Base-by-base conservation (phyloP, 2,329 filamentous ascomycete genomes). In the Teratosphaeria epicoccoides region DNA sequence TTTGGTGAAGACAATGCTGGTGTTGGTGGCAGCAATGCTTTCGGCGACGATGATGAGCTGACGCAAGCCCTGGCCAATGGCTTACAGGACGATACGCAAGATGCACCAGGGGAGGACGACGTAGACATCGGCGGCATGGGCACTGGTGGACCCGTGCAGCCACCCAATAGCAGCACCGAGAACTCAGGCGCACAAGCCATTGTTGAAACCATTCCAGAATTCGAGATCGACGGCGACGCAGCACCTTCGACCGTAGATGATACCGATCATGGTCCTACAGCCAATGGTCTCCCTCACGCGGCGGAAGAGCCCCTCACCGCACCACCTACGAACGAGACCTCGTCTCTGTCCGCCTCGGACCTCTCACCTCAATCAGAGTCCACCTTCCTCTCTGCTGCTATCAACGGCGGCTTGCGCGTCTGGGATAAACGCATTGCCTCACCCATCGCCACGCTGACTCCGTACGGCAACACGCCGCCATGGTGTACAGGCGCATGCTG, bases 401-500 rank as follows among this genome's bases (percentile, higher is more conserved):
- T 91, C 7, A 86, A 97, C 70, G 90, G 91, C 49, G 84, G 83
- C 0, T 76, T 98, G 44, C 84, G 89, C n/a, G 82, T 98, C 58
- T 98, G 93, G 91, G 95, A 98, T 63, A 76, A 84, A 2, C 82
- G 93, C 20, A 80, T 86, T 56, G 79, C 80, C 1, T 79, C 84
- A 29, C 85, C 91, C 0, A 77, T 95, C 1, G 89, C 93, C 2
- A 82, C 84, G 24, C 91, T 97, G 52, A 76, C 77, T 1, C 87
- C 86, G 17, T 76, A 83, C 10, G 80, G 82, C 10, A 82, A 83
- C 17, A 87, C 88, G 0, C 91, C 93, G 1, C 93, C 91, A 0
- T 98, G 91, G 91, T 97, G 91, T 69, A 96, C 95, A 83, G 90
- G 88, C 59, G 88, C 89, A 0, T 95, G 89, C 72, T 98, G 93